Evolutionary conservation across 176 grass and related monocot species (phyloP), one percentile per base, ranked within the genome.

Genomic region (Eleusine coracana): DNA sequence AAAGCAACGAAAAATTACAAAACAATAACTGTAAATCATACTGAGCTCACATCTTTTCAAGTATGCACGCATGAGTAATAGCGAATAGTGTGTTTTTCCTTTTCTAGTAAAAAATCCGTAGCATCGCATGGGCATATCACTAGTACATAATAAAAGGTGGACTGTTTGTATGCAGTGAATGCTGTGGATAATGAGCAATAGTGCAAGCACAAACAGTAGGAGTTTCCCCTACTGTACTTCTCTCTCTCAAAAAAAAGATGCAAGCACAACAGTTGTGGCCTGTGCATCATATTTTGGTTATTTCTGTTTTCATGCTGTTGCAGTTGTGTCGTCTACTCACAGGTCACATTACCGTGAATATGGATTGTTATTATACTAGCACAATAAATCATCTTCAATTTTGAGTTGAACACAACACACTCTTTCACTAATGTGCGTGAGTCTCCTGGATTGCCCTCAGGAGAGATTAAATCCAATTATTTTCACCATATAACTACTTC

Each of bases 381-480:
- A 59, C 20, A 17, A 16, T 17, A 9, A 59, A 59, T n/a, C 18
- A 59, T 59, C 55, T 59, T 23, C 20, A 59, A 59, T 59, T 59
- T 23, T 59, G n/a, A n/a, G 55, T 59, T 21, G 37, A 81, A 81
- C 52, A 46, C 48, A 81, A 75, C 52, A 46, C 48, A 21, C 38
- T 31, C 25, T 44, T 77, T 70, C 39, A 28, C 56, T 20, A 34
- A 34, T 34, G 31, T 72, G 62, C 61, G n/a, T 31, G 15, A 23
- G 10, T 37, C 25, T 50, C 13, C 6, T 83, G 45, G 37, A 45
- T 49, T 76, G 49, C 15, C 31, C 21, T 29, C 20, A 61, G 73
- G 36, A 36, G 10, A 15, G 70, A 49, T 76, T 25, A 60, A 55
- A 55, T 65, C 61, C 37, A 73, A 49, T 59, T 71, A 61, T 59